A percentile compares a stretch with the other conserved stretches of the same genome.
These are phyloP conservation scores for Citrus sinensis DNA, from an alignment of 345 rosid genomes.

Conservation along the genomic window DNA sequence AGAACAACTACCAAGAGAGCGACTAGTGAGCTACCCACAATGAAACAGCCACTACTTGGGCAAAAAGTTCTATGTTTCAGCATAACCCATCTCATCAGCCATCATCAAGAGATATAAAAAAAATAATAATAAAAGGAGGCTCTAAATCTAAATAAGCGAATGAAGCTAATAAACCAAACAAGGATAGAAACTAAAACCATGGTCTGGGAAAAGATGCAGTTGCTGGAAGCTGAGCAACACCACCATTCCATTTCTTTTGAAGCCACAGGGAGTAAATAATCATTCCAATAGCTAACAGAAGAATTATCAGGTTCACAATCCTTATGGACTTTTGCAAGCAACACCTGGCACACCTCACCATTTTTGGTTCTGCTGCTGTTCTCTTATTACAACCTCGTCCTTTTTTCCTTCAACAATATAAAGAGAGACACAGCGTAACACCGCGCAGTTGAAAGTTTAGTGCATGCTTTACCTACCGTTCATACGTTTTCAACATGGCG, in stretches of 20 bases:
- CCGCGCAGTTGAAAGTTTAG: neutral
- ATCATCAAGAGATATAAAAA: no score
- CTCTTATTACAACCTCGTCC: neutral
- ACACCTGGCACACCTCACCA: slow-evolving; percentile 43
- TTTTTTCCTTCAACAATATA: neutral
- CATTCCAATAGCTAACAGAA: slow-evolving; percentile 33
- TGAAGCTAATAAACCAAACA: neutral
- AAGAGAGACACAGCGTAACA: neutral
- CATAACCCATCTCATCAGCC: no score
- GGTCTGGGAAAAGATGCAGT: slow-evolving; percentile 31
- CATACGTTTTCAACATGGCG: neutral
- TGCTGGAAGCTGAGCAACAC: slow-evolving; percentile 20
- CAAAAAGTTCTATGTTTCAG: neutral
- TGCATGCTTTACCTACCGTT: neutral
- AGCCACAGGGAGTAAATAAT: slow-evolving; percentile 60
- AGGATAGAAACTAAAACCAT: slow-evolving; percentile 22
- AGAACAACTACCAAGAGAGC: no score
- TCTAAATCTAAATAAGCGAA: neutral
- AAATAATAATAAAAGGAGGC: neutral
- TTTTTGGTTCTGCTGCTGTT: neutral
- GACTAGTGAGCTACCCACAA: neutral
- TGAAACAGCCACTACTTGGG: neutral
- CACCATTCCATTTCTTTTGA: slow-evolving; percentile 38
- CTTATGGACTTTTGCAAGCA: slow-evolving; percentile 30
- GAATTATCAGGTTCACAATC: slow-evolving; percentile 27